A percentile compares a stretch with the other conserved stretches of the same genome.
Evolutionary conservation across 2,329 filamentous ascomycete species (phyloP).

Genomic region (Verticillium nubilum): DNA sequence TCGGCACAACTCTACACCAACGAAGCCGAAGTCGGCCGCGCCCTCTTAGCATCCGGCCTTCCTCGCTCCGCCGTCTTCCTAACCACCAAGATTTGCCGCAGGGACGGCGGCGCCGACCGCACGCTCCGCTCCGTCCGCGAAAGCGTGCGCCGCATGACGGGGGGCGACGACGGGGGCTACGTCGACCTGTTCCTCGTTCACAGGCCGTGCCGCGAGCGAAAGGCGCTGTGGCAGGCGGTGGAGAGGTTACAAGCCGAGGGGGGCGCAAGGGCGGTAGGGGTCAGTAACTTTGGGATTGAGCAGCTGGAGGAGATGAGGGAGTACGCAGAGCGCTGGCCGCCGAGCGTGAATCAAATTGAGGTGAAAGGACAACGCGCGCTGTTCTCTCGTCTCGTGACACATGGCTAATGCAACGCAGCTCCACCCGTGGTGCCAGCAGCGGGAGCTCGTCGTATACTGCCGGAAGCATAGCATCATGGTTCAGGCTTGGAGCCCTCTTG

Average conservation of each 20-base stretch:
- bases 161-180: slow-evolving; percentile 50
- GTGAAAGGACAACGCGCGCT: neutral
- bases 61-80: slow-evolving; percentile 58
- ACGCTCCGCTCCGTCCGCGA: slow-evolving; percentile 55
- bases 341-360: slow-evolving; percentile 71
- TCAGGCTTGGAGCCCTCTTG: slow-evolving; percentile 34
- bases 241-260: slow-evolving; percentile 57
- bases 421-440: slow-evolving; percentile 63
- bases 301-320: slow-evolving; percentile 64
- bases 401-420: slow-evolving; percentile 32
- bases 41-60: slow-evolving; percentile 51
- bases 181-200: slow-evolving; percentile 70
- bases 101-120: slow-evolving; percentile 46
- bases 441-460: slow-evolving; percentile 45
- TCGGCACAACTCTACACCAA: slow-evolving; percentile 62
- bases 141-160: slow-evolving; percentile 57
- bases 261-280: slow-evolving; percentile 60
- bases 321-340: slow-evolving; percentile 62
- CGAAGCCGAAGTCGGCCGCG: slow-evolving; percentile 60
- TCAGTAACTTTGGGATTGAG: slow-evolving; percentile 65
- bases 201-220: slow-evolving; percentile 50
- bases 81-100: slow-evolving; percentile 63
- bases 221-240: slow-evolving; percentile 61
- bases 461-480: slow-evolving; percentile 67
- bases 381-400: slow-evolving; percentile 32